A percentile compares a stretch with the other conserved stretches of the same genome.
These are phyloP conservation scores for Balamuthia mandrillaris DNA, from an alignment of 208 protist genomes.

Conservation along the genomic window DNA sequence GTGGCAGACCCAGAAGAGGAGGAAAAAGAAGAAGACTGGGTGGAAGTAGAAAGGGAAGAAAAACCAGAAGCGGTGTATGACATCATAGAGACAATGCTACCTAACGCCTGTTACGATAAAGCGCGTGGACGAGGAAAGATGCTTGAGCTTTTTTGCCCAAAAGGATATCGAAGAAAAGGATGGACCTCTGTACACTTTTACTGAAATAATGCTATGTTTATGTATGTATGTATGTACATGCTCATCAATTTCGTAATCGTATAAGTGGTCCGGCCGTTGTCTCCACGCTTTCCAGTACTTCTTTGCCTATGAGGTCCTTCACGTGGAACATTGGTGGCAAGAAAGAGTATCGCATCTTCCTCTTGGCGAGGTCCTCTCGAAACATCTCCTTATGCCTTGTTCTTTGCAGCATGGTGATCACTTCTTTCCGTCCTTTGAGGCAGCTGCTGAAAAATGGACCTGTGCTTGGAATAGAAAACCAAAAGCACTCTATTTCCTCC, in stretches of 20 bases:
- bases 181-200: too few species aligned
- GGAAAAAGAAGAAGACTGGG: not conserved
- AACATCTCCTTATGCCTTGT: slow-evolving; percentile 23
- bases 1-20: not conserved
- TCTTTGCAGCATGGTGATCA: not conserved
- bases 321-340: slow-evolving; percentile 8
- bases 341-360: not conserved
- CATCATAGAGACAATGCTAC: slow-evolving; percentile 44
- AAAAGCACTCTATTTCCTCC: not conserved
- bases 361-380: slow-evolving; percentile 7
- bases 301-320: not conserved
- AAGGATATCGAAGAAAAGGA: too few species aligned
- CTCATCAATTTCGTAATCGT: too few species aligned
- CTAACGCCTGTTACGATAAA: slow-evolving; percentile 11
- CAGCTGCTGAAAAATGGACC: not conserved
- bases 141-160: too few species aligned
- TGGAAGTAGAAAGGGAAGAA: slow-evolving; percentile 5
- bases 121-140: not conserved
- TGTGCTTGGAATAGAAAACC: slow-evolving; percentile 24
- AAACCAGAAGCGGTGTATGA: slow-evolving; percentile 44
- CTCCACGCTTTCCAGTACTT: slow-evolving; percentile 9
- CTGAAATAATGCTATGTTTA: too few species aligned
- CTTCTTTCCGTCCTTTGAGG: slow-evolving; percentile 1
- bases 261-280: not conserved
- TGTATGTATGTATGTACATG: too few species aligned